A percentile compares a stretch with the other conserved stretches of the same genome.
Evolutionary conservation across 2,329 filamentous ascomycete genomes (phyloP).

Genomic region (Alternaria rosae): DNA sequence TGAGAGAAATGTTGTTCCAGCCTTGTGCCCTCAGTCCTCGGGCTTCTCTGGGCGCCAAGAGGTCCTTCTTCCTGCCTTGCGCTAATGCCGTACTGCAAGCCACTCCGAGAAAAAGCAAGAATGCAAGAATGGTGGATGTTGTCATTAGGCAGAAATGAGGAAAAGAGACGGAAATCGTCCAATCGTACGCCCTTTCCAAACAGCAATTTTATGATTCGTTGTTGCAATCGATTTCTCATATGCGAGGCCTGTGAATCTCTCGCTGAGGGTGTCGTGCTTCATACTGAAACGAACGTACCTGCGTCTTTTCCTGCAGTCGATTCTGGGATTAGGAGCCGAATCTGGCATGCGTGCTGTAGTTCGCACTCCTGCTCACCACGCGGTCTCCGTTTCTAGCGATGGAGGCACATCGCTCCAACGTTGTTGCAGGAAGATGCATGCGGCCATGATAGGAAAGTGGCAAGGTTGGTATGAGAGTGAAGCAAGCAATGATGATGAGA

Average conservation of each 20-base stretch:
- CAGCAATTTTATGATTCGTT: not conserved
- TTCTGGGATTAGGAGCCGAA: not conserved
- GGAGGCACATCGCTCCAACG: not conserved
- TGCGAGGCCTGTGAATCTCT: not conserved
- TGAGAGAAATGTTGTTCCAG: accelerated
- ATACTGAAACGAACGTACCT: not conserved
- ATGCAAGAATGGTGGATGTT: not conserved
- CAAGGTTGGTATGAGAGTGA: not conserved
- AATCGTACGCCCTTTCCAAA: not conserved
- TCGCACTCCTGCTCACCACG: not conserved
- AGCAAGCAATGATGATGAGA: not conserved
- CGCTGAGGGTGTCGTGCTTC: not conserved
- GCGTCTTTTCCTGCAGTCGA: not conserved
- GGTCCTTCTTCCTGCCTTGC: not conserved
- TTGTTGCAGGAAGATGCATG: not conserved
- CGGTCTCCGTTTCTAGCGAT: not conserved
- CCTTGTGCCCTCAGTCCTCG: not conserved
- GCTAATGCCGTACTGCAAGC: no score
- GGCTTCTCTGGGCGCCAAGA: not conserved
- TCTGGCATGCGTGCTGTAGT: no score
- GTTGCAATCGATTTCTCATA: not conserved
- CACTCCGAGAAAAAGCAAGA: not conserved
- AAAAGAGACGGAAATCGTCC: not conserved
- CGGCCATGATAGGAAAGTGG: not conserved
- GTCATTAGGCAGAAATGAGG: not conserved